Evolutionary conservation across 306 rosid genomes (phyloP).

Genomic region (Oxytropis ochrocephala): DNA sequence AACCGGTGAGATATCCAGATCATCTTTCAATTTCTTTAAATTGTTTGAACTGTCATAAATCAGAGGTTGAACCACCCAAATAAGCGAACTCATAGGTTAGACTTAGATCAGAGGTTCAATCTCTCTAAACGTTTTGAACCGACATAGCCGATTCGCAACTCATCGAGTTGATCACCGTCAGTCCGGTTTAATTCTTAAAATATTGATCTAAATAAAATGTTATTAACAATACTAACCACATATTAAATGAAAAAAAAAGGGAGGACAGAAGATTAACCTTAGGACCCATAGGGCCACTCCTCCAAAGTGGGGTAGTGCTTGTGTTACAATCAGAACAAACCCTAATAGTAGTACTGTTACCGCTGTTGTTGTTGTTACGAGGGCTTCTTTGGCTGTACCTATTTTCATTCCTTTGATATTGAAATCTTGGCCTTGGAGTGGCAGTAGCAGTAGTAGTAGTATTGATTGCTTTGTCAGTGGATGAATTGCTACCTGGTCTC

Average conservation of each 20-base stretch:
- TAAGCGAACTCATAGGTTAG: no score
- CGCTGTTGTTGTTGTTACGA: slow-evolving; percentile 4
- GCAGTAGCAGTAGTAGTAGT: not conserved
- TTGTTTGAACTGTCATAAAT: no score
- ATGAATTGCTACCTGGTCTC: slow-evolving; percentile 1
- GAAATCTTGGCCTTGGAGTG: slow-evolving; percentile 16
- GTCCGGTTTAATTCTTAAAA: no score
- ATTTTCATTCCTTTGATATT: slow-evolving; percentile 11
- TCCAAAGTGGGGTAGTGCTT: slow-evolving; percentile 83
- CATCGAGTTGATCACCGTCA: no score
- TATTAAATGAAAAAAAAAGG: not conserved
- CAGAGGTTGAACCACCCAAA: no score
- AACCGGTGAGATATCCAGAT: no score
- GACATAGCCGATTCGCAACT: no score
- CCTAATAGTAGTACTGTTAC: slow-evolving; percentile 35
- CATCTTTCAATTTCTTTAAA: no score
- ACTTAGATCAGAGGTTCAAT: no score
- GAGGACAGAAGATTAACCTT: slow-evolving; percentile 41
- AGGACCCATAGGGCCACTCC: slow-evolving; percentile 95
- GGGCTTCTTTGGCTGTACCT: slow-evolving; percentile 27
- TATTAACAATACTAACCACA: not conserved
- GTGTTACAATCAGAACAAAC: slow-evolving; percentile 85
- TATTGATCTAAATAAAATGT: no score
- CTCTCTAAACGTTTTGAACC: no score
- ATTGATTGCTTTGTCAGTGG: slow-evolving; percentile 5